Conservation (phyloP, 2,329 filamentous ascomycete species). For the Dactylella cylindrospora region DNA sequence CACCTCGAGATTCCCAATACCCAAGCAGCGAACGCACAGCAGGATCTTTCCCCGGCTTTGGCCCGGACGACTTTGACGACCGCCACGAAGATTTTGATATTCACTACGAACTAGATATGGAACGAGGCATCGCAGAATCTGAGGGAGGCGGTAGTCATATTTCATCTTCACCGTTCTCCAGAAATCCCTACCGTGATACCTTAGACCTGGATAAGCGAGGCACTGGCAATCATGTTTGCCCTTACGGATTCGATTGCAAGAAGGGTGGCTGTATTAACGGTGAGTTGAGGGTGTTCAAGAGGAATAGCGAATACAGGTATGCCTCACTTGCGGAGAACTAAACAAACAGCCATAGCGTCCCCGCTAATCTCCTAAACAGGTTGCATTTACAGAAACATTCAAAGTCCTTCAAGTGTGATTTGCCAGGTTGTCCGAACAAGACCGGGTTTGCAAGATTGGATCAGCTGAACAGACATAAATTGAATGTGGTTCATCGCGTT, state of each 20-base stretch:
- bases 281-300: no score
- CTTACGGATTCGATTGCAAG: background rate
- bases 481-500: no score
- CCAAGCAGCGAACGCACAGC: no score
- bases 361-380: constrained; percentile 1
- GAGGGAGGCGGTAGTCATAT: background rate
- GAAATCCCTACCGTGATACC: background rate
- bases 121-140: background rate
- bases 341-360: no score
- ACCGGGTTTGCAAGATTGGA: background rate
- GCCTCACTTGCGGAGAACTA: no score
- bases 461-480: background rate
- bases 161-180: background rate
- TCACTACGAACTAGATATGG: background rate
- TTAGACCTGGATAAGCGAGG: background rate
- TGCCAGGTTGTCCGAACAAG: background rate
- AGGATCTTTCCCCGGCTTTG: no score
- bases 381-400: background rate
- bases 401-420: background rate
- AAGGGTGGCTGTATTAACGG: constrained; percentile 3
- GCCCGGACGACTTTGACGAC: no score
- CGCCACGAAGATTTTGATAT: background rate
- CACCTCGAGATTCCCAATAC: no score
- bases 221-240: background rate
- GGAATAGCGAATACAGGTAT: no score